phyloP scores from a whole-genome alignment of 1,284 basidiomycete genomes.

The Cutaneotrichosporon sp. region DNA sequence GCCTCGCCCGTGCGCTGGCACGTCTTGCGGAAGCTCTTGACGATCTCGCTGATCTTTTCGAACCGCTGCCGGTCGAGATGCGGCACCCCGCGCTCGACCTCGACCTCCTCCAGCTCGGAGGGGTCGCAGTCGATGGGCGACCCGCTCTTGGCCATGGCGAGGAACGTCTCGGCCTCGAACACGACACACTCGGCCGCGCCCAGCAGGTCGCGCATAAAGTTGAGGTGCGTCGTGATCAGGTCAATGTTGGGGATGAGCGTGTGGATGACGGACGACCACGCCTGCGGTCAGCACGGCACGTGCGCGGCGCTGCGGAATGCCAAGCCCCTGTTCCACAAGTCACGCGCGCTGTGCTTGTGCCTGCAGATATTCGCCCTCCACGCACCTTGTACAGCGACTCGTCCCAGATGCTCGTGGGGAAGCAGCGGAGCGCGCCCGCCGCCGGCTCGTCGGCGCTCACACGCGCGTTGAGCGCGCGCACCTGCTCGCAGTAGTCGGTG shows the following conservation, averaged over 20 bases:
- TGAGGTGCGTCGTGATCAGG: slow-evolving; percentile 82
- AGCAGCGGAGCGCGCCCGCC: slow-evolving; percentile 52
- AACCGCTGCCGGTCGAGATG: slow-evolving; percentile 78
- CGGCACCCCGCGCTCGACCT: slow-evolving; percentile 53
- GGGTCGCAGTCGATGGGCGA: slow-evolving; percentile 49
- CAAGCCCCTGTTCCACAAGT: no score
- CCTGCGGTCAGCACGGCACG: slow-evolving; percentile 57
- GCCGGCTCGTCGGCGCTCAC: slow-evolving; percentile 37
- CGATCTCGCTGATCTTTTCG: slow-evolving; percentile 91
- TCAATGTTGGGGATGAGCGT: slow-evolving; percentile 92
- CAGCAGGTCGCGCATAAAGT: slow-evolving; percentile 79
- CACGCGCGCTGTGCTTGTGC: neutral
- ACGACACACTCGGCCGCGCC: slow-evolving; percentile 91
- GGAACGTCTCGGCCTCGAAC: slow-evolving; percentile 96
- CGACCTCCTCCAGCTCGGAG: slow-evolving; percentile 40
- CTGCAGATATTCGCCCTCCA: slow-evolving; percentile 1
- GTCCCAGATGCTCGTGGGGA: slow-evolving; percentile 98
- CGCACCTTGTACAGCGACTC: slow-evolving; percentile 92
- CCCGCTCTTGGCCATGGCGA: slow-evolving; percentile 74
- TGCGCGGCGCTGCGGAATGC: neutral
- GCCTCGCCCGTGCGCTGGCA: slow-evolving; percentile 72
- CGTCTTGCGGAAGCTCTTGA: slow-evolving; percentile 91
- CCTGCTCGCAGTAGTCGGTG: slow-evolving; percentile 67
- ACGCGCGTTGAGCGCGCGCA: slow-evolving; percentile 65
- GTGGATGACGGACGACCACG: slow-evolving; percentile 97